Evolutionary conservation across 2,329 filamentous ascomycete genomes (phyloP), one percentile per base, ranked within the genome.

Genomic region (Diaporthe eres): DNA sequence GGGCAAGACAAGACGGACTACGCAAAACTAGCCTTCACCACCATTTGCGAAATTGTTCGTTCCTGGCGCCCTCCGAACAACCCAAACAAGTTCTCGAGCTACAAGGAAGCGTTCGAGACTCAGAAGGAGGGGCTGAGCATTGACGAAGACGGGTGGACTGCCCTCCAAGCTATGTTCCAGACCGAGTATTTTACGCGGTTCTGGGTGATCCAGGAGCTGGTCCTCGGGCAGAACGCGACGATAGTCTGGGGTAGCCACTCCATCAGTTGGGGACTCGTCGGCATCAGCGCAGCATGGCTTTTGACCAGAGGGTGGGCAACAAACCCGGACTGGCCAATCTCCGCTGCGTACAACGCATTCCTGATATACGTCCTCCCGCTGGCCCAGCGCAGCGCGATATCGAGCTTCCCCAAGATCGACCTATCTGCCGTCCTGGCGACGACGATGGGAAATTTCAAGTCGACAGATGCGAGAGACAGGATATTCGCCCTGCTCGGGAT

Each of bases 171-270:
- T 15, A 57, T 76, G 67, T 77, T 76, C 42, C 74, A 77, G 34
- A 63, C 68, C 3, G 68, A 72, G 22, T 78, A 77, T 53, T 78
- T 78, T 51, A 73, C 51, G 15, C 67, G 77, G 5, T 78, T 77
- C 22, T 78, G 77, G 77, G 75, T 78, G 15, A 76, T 78, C 57
- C 77, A 78, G 53, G 76, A 78, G 34, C 53, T 77, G 28, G 77
- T 74, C 19, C 75, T 78, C 25, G 77, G 76, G 19, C 28, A 53
- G 37, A 72, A 72, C 17, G 72, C 72, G 22, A 63, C 72, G 12
- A 49, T 77, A 19, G n/a, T 75, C 37, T 77, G 76, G 76, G 76
- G 76, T 37, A 42, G 70, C 37, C 76, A 77, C 44, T 63, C 72
- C 39, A 77, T 77, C 44, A 70, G 44, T 17, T 77, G 76, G 76